Evolutionary conservation across 2,329 filamentous ascomycete species (phyloP), one percentile per base, ranked within the genome.

Genomic region (Claviceps humidiphila): DNA sequence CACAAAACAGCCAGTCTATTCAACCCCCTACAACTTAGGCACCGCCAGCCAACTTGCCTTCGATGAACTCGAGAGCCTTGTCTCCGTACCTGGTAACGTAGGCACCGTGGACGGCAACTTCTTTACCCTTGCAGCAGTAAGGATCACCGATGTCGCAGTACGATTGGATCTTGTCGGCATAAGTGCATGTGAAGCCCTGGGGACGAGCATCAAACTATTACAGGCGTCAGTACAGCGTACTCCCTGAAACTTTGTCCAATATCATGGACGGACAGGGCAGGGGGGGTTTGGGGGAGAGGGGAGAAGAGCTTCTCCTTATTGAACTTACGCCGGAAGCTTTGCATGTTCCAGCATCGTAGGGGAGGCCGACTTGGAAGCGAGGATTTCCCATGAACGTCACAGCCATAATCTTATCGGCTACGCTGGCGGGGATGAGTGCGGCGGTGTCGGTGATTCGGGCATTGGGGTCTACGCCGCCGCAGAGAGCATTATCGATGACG

Each of bases 381-480:
- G 82, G 82, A 59, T 82, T 75, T 6, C 81, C 82, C 74, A 84
- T 77, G 62, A 83, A 78, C 57, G 85, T 82, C 14, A 75, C 78
- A 0, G 78, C 82, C 64, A 81, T 82, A 58, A 85, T 75, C 60
- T 74, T 74, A 3, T 65, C 67, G 7, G 81, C 64, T 3, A 78
- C 76, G 5, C 67, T 69, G 0, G 71, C 67, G 2, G 68, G 69
- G 4, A 78, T 63, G 2, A 67, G 66, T 1, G 73, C 66, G 0
- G 69, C 67, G 1, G 73, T 70, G 47, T 70, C 70, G 1, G 67
- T 63, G 54, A 71, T 71, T 26, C 72, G 71, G 48, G 72, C 64
- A 20, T 71, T 73, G 0, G 68, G 61, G 30, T 77, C 75, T 0
- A 71, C 72, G 37, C 80, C 80, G n/a, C 80, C 80, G 55, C 80